Evolutionary conservation across 2,329 filamentous ascomycete species (phyloP).

Genomic region (Verticillium nonalfalfae): DNA sequence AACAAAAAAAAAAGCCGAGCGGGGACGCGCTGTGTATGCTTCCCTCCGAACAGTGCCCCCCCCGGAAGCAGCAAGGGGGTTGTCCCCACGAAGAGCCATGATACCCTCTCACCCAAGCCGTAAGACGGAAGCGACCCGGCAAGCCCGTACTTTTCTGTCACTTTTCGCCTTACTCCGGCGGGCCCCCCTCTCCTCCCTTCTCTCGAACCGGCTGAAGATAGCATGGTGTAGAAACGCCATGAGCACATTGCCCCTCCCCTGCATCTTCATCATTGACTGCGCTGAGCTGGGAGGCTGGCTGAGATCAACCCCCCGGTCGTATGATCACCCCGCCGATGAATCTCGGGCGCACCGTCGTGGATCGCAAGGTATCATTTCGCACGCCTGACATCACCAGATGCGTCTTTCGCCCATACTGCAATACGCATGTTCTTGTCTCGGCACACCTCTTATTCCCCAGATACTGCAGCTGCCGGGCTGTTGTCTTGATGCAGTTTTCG

Average conservation of each 20-base stretch:
- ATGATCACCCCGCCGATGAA: not conserved
- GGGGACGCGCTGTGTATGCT: not conserved
- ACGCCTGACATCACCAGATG: not conserved
- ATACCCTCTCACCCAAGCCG: not conserved
- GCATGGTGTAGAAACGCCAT: not conserved
- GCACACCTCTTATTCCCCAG: not conserved
- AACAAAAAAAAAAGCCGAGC: not conserved
- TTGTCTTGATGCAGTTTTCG: not conserved
- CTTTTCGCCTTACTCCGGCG: no score
- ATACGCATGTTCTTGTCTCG: not conserved
- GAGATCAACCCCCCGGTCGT: not conserved
- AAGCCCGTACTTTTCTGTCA: not conserved
- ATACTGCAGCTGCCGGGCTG: not conserved
- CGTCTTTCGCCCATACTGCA: not conserved
- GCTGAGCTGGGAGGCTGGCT: not conserved
- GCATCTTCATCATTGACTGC: not conserved
- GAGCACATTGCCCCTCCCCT: not conserved
- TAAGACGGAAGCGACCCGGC: not conserved
- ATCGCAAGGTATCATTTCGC: not conserved
- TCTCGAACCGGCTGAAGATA: not conserved
- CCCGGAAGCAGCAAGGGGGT: no score
- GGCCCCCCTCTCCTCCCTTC: not conserved
- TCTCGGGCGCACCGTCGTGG: not conserved
- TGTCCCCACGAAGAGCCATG: not conserved
- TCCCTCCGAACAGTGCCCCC: no score